Evolutionary conservation across 2,329 filamentous ascomycete genomes (phyloP).

Genomic region (Onygena corvina): DNA sequence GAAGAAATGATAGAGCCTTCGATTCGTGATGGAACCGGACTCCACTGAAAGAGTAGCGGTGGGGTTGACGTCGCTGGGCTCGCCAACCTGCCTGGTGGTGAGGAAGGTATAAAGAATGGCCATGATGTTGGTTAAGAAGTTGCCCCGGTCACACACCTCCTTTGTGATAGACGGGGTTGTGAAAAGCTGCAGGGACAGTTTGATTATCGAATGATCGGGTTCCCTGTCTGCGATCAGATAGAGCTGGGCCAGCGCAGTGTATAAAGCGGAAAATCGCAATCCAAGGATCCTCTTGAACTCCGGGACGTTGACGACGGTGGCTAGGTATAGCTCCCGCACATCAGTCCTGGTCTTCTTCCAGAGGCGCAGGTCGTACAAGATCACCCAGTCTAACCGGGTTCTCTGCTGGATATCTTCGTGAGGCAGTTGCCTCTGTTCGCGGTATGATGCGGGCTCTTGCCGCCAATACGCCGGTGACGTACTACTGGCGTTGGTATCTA

Average conservation of each 20-base stretch:
- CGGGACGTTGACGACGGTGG: conserved; percentile 87
- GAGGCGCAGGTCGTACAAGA: conserved; percentile 85
- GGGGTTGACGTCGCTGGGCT: conserved; percentile 77
- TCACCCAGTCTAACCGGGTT: conserved; percentile 83
- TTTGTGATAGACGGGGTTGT: conserved; percentile 94
- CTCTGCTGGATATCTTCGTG: conserved; percentile 84
- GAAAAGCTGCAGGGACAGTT: conserved; percentile 88
- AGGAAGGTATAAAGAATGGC: conserved; percentile 96
- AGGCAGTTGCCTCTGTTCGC: conserved; percentile 48
- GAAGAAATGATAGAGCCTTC: conserved; percentile 96
- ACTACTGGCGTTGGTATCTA: conserved; percentile 30
- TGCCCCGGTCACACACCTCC: conserved; percentile 86
- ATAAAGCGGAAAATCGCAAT: conserved; percentile 84
- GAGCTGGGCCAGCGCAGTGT: conserved; percentile 83
- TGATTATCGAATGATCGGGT: conserved; percentile 96
- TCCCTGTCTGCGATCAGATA: conserved; percentile 94
- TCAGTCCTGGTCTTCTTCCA: conserved; percentile 94
- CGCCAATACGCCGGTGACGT: conserved; percentile 67
- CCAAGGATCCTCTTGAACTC: conserved; percentile 92
- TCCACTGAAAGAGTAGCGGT: conserved; percentile 85
- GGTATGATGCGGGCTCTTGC: conserved; percentile 50
- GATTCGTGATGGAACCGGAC: conserved; percentile 84
- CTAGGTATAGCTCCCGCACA: conserved; percentile 86
- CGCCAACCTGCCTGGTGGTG: conserved; percentile 88
- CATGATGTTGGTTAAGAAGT: conserved; percentile 89